Evolutionary conservation across 371 early-diverging fungal species (phyloP).

Genomic region (Catenaria anguillulae): DNA sequence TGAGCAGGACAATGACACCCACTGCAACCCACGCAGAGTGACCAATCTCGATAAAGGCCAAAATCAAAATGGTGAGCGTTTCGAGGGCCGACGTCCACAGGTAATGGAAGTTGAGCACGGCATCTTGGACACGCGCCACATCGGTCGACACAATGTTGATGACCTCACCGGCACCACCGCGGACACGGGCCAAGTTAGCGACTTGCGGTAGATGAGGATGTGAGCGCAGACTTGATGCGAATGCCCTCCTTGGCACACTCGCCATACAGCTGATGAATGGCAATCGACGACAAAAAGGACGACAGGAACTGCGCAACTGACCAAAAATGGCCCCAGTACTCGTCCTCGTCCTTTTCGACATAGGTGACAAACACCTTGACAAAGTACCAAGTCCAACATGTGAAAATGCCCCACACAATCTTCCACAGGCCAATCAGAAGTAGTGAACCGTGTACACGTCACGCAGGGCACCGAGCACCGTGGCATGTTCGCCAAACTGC

Average conservation of each 20-base stretch:
- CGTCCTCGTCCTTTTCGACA: conserved; percentile 1
- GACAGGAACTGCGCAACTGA: conserved; percentile 32
- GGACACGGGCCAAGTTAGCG: conserved; percentile 38
- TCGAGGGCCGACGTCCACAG: conserved; percentile 53
- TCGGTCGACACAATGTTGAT: conserved; percentile 12
- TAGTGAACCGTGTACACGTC: conserved; percentile 33
- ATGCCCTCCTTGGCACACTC: conserved; percentile 41
- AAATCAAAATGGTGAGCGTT: conserved; percentile 24
- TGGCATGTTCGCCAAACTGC: too few relatives aligned
- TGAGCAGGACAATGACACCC: conserved; percentile 33
- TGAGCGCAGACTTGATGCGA: conserved; percentile 39
- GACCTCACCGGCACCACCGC: conserved; percentile 14
- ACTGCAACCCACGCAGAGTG: conserved; percentile 36
- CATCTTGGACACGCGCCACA: conserved; percentile 35
- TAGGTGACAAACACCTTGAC: conserved; percentile 9
- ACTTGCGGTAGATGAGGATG: conserved; percentile 49
- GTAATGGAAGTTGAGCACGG: conserved; percentile 45
- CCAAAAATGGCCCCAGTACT: conserved; percentile 23
- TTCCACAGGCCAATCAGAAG: conserved; percentile 41
- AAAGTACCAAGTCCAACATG: conserved; percentile 34
- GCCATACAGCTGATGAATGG: conserved; percentile 37
- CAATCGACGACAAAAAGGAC: conserved; percentile 26
- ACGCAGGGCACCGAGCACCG: conserved; percentile 23
- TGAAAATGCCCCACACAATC: conserved; percentile 37
- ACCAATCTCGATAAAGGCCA: conserved; percentile 35